Percentiles rank a stretch among this genome's conserved stretches.
Conservation (phyloP, 2,329 filamentous ascomycete genomes). For the Shiraia bambusicola region DNA sequence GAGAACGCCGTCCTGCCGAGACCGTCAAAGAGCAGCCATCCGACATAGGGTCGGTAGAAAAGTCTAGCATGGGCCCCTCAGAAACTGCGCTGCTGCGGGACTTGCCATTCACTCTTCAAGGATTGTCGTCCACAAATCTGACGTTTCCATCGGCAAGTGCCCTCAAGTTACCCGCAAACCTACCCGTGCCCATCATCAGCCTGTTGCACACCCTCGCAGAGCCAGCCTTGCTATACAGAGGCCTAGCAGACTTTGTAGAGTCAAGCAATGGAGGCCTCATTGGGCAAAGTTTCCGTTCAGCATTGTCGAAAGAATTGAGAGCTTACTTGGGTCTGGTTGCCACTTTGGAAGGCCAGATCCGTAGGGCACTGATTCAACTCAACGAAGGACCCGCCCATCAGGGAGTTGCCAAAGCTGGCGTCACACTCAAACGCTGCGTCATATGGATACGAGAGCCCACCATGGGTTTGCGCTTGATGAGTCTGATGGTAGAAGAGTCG, state of each 20-base stretch:
- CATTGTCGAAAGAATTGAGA: constrained; percentile 79
- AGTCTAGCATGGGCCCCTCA: constrained; percentile 33
- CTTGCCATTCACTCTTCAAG: constrained; percentile 89
- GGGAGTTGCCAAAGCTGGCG: constrained; percentile 79
- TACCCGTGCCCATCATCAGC: constrained; percentile 82
- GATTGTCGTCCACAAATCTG: constrained; percentile 82
- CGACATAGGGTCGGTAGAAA: constrained; percentile 13
- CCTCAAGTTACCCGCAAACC: constrained; percentile 72
- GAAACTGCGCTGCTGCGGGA: constrained; percentile 60
- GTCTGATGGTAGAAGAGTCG: constrained; percentile 88
- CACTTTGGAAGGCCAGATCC: constrained; percentile 88
- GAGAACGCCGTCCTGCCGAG: constrained; percentile 29
- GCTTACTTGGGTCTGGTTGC: constrained; percentile 90
- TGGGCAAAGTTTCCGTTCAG: constrained; percentile 85
- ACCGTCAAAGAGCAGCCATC: constrained; percentile 26
- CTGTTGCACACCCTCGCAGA: constrained; percentile 88
- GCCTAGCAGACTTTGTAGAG: constrained; percentile 78
- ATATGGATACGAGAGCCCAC: constrained; percentile 98
- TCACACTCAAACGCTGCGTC: constrained; percentile 92
- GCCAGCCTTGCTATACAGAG: constrained; percentile 86
- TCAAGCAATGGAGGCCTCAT: constrained; percentile 80
- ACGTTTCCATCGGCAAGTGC: constrained; percentile 70
- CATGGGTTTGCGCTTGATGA: constrained; percentile 91
- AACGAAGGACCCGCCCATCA: constrained; percentile 66
- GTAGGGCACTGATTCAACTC: constrained; percentile 74